A percentile compares a stretch with the other conserved stretches of the same genome.
Evolutionary conservation across 306 rosid genomes (phyloP).

Genomic region (Comarum palustre): DNA sequence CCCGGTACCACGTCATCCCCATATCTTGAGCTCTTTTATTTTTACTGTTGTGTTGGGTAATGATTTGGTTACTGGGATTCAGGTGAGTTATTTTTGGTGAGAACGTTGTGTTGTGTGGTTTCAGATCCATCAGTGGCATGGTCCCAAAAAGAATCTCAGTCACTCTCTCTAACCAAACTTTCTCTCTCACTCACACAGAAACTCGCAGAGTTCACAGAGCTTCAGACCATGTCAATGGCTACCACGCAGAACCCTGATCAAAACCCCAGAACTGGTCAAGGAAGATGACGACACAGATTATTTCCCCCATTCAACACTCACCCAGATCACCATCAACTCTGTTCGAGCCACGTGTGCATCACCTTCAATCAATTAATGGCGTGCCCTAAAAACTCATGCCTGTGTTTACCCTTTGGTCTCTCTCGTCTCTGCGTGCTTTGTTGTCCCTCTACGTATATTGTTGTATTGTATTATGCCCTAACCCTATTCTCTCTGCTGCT

Average conservation of each 20-base stretch:
- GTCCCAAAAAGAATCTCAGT: conserved; percentile 7
- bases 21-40: too few relatives aligned
- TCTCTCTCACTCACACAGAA: not conserved
- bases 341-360: not conserved
- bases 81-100: too few relatives aligned
- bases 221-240: conserved; percentile 2
- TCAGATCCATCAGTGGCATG: conserved; percentile 1
- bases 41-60: too few relatives aligned
- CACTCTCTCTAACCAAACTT: not conserved
- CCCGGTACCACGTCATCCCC: too few relatives aligned
- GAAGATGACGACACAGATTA: conserved; percentile 8
- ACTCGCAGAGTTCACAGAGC: not conserved
- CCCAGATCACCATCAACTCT: not conserved
- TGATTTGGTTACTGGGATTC: too few relatives aligned
- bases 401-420: not conserved
- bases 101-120: not conserved
- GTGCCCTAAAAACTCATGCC: not conserved
- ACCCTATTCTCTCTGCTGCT: too few relatives aligned
- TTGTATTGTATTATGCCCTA: not conserved
- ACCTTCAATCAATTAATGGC: conserved; percentile 1
- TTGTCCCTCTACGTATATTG: not conserved
- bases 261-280: not conserved
- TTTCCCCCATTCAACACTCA: not conserved
- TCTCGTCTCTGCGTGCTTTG: not conserved
- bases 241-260: not conserved